phyloP scores from a whole-genome alignment of 257 asterid species.

The Salvia splendens region DNA sequence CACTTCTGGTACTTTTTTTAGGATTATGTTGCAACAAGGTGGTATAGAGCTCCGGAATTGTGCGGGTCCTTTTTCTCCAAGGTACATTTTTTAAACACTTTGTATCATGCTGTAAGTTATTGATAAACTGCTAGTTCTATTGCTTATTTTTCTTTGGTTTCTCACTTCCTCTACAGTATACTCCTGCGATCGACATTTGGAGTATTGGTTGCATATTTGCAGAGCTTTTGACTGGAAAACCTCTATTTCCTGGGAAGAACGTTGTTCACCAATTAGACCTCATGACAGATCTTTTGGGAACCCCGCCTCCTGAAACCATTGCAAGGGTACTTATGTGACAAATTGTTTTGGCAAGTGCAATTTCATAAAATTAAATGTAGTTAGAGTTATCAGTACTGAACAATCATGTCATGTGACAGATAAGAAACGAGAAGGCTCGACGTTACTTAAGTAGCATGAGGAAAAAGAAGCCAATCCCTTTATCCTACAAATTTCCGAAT shows the following conservation, averaged over 20 bases:
- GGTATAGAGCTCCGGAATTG: slow-evolving; percentile 59
- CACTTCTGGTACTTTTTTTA: slow-evolving; percentile 26
- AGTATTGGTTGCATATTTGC: slow-evolving; percentile 96
- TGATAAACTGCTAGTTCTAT: background rate
- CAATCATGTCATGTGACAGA: slow-evolving; percentile 47
- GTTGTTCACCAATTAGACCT: slow-evolving; percentile 95
- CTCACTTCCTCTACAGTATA: slow-evolving; percentile 55
- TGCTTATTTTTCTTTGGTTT: slow-evolving; percentile 13
- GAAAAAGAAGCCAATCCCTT: slow-evolving; percentile 76
- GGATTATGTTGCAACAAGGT: slow-evolving; percentile 62
- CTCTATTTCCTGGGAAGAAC: slow-evolving; percentile 92
- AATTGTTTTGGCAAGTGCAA: background rate
- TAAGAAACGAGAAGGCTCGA: slow-evolving; percentile 94
- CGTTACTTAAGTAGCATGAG: slow-evolving; percentile 95
- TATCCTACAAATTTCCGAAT: slow-evolving; percentile 81
- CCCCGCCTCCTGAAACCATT: slow-evolving; percentile 84
- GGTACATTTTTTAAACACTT: slow-evolving; percentile 28
- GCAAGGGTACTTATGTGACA: slow-evolving; percentile 62
- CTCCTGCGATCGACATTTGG: slow-evolving; percentile 96
- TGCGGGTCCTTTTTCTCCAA: slow-evolving; percentile 60
- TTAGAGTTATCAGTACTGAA: slow-evolving; percentile 30
- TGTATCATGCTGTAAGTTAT: background rate
- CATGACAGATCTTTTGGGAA: slow-evolving; percentile 89
- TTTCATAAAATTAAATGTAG: background rate
- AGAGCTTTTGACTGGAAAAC: slow-evolving; percentile 87